A percentile compares a stretch with the other conserved stretches of the same genome.
Evolutionary conservation across 2,329 filamentous ascomycete genomes (phyloP).

Genomic region (Tolypocladium cylindrosporum): DNA sequence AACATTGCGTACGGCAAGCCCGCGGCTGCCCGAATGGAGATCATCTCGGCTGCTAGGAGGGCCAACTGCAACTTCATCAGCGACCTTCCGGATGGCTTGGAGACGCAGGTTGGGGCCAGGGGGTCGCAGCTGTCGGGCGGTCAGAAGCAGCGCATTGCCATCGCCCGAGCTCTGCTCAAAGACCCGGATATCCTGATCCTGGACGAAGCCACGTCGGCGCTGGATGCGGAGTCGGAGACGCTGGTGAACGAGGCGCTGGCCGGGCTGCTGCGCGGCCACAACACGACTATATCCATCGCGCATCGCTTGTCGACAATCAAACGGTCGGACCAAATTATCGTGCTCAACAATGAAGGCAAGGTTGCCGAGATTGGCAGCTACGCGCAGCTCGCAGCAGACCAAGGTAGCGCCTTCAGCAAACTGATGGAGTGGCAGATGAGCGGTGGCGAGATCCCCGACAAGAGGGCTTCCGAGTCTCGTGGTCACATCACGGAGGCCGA

Average conservation of each 20-base stretch:
- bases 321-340: slow-evolving; percentile 87
- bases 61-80: slow-evolving; percentile 96
- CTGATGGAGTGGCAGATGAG: slow-evolving; percentile 99
- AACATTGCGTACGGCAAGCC: slow-evolving; percentile 91
- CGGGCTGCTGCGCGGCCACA: slow-evolving; percentile 71
- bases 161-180: slow-evolving; percentile 88
- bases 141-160: slow-evolving; percentile 96
- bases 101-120: slow-evolving; percentile 85
- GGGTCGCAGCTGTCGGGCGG: slow-evolving; percentile 92
- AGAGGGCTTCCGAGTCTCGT: slow-evolving; percentile 20
- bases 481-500: slow-evolving; percentile 40
- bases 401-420: slow-evolving; percentile 78
- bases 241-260: slow-evolving; percentile 86
- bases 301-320: slow-evolving; percentile 96
- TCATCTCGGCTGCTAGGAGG: slow-evolving; percentile 76
- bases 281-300: slow-evolving; percentile 95
- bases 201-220: slow-evolving; percentile 89
- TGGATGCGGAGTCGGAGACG: slow-evolving; percentile 95
- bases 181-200: slow-evolving; percentile 94
- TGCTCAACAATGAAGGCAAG: slow-evolving; percentile 73
- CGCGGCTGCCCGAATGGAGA: slow-evolving; percentile 65
- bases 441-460: slow-evolving; percentile 56
- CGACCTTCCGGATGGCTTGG: slow-evolving; percentile 90
- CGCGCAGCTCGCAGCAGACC: slow-evolving; percentile 59
- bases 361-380: slow-evolving; percentile 91